Evolutionary conservation across 768 basidiomycete genomes (phyloP), one percentile per base, ranked within the genome.

Genomic region (Megacollybia marginata): DNA sequence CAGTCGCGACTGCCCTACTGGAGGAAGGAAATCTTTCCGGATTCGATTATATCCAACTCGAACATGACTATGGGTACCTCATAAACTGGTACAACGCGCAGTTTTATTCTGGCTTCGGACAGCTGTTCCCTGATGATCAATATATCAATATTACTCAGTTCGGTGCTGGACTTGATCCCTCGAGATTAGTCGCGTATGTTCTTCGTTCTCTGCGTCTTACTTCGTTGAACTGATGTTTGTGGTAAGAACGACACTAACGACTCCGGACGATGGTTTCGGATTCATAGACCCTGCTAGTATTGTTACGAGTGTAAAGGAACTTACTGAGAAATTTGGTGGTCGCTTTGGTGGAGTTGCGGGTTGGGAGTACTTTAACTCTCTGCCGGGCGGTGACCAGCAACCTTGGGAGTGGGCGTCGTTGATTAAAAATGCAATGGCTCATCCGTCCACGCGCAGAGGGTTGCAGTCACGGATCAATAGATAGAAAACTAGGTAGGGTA

Each of bases 311-410:
- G 49, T 56, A 0, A 44, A 49, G 48, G 43, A 42, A 11, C 51
- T 62, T 18, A 48, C 48, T 16, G 33, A 48, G 12, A 57, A 48
- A 47, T 62, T 59, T 51, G 55, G 58, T 13, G 49, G 48, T n/a
- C 46, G 47, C 33, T 61, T 57, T 34, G 61, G 61, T 15, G 61
- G 61, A 1, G 55, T 62, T 9, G 57, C 52, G 19, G 61, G 61
- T 46, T 59, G 59, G 59, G 61, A 62, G 35, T 62, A 62, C 46
- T 61, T 60, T 48, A 61, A 59, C 49, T 59, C 61, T 2, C 20
- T 54, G 9, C 61, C 61, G 5, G 1, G 51, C 57, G n/a, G 16
- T 13, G 3, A 53, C 44, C 3, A 42, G 49, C 15, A 28, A 28
- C 59, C 59, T 5, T 55, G 52, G 56, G 5, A 43, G 11, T 62